A percentile compares a stretch with the other conserved stretches of the same genome.
phyloP scores from a whole-genome alignment of 2,329 filamentous ascomycete genomes.

The Botrytis paeoniae region DNA sequence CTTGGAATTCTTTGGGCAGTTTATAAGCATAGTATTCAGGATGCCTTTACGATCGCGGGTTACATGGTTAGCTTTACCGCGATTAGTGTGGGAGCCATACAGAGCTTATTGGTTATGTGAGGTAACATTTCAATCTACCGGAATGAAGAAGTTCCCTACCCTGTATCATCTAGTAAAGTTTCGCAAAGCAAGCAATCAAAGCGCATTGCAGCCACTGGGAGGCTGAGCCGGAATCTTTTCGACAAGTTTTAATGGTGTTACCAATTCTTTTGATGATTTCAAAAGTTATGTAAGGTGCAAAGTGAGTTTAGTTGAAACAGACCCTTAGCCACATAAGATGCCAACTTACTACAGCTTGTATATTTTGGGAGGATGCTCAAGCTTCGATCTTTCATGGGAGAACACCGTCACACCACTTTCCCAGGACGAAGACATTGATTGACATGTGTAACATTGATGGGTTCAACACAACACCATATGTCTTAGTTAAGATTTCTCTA shows the following conservation, averaged over 20 bases:
- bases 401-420: constrained; percentile 8
- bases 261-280: not conserved
- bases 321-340: not conserved
- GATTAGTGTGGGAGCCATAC: constrained; percentile 25
- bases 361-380: not conserved
- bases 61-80: constrained; percentile 29
- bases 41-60: constrained; percentile 27
- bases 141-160: not conserved
- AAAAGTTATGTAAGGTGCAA: not conserved
- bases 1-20: constrained; percentile 24
- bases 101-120: constrained; percentile 36
- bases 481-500: not conserved
- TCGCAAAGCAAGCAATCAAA: not conserved
- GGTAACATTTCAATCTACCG: not conserved
- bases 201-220: not conserved
- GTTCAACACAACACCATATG: not conserved
- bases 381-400: not conserved
- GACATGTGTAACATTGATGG: not conserved
- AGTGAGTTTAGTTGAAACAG: not conserved
- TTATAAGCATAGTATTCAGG: constrained; percentile 27
- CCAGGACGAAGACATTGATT: not conserved
- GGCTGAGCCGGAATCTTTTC: not conserved
- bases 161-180: not conserved
- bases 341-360: not conserved
- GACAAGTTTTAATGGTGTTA: not conserved